phyloP scores from a whole-genome alignment of 2,329 filamentous ascomycete species.

The Aspergillaceae sp. region DNA sequence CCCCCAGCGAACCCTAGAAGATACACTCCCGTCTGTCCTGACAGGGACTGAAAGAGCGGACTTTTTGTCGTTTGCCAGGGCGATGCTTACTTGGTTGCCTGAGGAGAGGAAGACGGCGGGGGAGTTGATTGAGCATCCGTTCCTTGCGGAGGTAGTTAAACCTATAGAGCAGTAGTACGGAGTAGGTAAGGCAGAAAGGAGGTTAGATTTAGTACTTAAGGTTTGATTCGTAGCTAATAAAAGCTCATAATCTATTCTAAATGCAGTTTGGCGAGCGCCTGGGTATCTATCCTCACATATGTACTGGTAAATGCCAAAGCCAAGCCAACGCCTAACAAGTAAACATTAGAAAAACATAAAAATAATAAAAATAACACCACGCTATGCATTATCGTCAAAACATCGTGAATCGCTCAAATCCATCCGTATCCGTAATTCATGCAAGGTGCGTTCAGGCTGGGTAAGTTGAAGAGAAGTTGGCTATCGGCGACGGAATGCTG shows the following conservation, averaged over 20 bases:
- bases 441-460: constrained; percentile 18
- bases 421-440: constrained; percentile 29
- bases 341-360: constrained; percentile 16
- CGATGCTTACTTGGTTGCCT: constrained; percentile 30
- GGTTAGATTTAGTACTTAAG: too few relatives aligned
- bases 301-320: constrained; percentile 2
- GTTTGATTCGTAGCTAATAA: too few relatives aligned
- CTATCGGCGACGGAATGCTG: constrained; percentile 13
- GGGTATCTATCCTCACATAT: constrained; percentile 15
- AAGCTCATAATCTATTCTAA: too few relatives aligned
- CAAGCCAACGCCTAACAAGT: constrained; percentile 9
- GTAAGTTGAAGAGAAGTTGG: constrained; percentile 17
- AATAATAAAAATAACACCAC: constrained; percentile 24
- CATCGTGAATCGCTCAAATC: constrained; percentile 15
- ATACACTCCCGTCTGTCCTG: constrained; percentile 14
- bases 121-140: constrained; percentile 29
- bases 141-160: neutral
- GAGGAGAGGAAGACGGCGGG: constrained; percentile 28
- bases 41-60: constrained; percentile 21
- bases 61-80: constrained; percentile 25
- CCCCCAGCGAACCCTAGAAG: constrained; percentile 13
- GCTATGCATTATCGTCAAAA: constrained; percentile 22
- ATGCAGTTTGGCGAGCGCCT: too few relatives aligned
- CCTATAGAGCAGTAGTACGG: too few relatives aligned
- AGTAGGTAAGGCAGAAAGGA: too few relatives aligned